Percentiles rank a stretch among this genome's conserved stretches.
These are phyloP conservation scores for Aureobasidium sp. DNA, from an alignment of 2,329 filamentous ascomycete genomes.

Conservation along the genomic window DNA sequence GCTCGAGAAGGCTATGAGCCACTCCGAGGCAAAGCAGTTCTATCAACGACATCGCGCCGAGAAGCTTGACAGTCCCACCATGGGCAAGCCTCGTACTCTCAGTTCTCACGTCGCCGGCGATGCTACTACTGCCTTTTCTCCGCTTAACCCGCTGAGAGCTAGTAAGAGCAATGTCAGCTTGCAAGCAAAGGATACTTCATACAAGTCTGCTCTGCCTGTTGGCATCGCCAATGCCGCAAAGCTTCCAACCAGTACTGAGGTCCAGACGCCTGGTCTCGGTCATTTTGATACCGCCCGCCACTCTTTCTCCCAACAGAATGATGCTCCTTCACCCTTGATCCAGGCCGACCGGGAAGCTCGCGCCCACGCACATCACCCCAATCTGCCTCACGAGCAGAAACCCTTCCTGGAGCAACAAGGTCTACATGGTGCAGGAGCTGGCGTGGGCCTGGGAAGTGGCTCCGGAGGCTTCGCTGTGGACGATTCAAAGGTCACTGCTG, in stretches of 20 bases:
- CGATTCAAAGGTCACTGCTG: conserved; percentile 73
- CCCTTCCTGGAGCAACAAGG: conserved; percentile 48
- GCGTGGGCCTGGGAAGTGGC: conserved; percentile 55
- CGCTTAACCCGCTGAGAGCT: conserved; percentile 37
- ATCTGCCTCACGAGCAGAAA: conserved; percentile 49
- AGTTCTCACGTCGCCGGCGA: conserved; percentile 35
- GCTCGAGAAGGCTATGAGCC: conserved; percentile 88
- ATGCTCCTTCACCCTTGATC: conserved; percentile 30
- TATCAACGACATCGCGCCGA: conserved; percentile 82
- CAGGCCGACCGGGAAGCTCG: conserved; percentile 43
- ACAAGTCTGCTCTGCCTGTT: conserved; percentile 29
- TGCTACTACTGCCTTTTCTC: conserved; percentile 29
- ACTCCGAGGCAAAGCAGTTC: conserved; percentile 90
- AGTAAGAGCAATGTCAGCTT: conserved; percentile 30
- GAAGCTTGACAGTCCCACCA: conserved; percentile 38
- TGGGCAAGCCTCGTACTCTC: conserved; percentile 37
- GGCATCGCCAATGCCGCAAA: conserved; percentile 30
- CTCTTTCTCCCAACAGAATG: conserved; percentile 35
- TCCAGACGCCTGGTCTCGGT: conserved; percentile 27
- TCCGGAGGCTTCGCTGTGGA: conserved; percentile 59
- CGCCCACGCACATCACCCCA: conserved; percentile 45
- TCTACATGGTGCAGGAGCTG: conserved; percentile 51
- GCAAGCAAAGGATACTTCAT: conserved; percentile 19
- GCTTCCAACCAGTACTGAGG: conserved; percentile 23
- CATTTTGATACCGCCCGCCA: conserved; percentile 23